Evolutionary conservation across 2,329 filamentous ascomycete species (phyloP), one percentile per base, ranked within the genome.

Genomic region (Penicillium concentricum): DNA sequence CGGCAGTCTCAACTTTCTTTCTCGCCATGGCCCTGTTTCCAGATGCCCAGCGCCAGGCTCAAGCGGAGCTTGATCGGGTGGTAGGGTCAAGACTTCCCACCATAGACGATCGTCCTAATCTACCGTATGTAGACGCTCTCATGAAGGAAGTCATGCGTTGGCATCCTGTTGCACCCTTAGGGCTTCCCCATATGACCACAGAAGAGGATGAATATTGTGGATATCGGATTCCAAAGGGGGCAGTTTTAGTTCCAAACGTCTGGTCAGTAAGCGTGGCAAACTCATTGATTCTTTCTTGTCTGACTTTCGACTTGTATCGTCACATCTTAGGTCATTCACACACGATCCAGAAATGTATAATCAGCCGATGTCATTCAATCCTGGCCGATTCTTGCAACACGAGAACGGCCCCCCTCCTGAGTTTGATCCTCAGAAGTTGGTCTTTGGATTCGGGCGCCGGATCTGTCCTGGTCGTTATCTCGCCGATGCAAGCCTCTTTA

Each of bases 391-490:
- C 58, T 63, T 80, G 0, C 60, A 63, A 1, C 62, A 62, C 0
- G 67, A 72, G 1, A 74, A 79, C 47, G 70, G 68, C 2, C 9
- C 9, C 9, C 2, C 28, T 30, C 28, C 28, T 9, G 28, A 30
- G 28, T 30, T 7, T 3, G 72, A 76, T 47, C 76, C 75, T 12
- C 60, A 68, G 1, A 67, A 61, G 0, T 26, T 64, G 4, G 51
- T 47, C 0, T 68, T 77, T 38, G 75, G 76, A 0, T 78, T 71
- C 50, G 75, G 77, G 5, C 68, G 75, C 3, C 71, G 75, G 2
- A 69, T 76, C 13, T 80, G 77, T 49, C 73, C 76, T 1, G 77
- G 76, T 5, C 68, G 72, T 8, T 61, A 72, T 24, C 63, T 79
- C 9, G 77, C 78, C 0, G 76, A 79, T 22, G 66, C 67, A 3